Conservation (phyloP, 1,139 yeast genomes). For the Geotrichum histeridarum region DNA sequence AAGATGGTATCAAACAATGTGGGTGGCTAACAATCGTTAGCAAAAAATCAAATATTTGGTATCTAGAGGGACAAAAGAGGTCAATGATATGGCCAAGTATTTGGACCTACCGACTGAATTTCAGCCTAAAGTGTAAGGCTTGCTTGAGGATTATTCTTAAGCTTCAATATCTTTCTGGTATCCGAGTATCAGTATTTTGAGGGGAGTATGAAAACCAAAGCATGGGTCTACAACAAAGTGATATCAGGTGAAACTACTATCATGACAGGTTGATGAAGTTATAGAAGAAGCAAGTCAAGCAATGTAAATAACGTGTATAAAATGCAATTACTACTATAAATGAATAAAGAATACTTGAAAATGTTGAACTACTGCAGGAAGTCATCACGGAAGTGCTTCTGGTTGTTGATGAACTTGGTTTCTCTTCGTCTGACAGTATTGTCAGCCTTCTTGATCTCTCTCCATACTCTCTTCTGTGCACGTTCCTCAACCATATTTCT, state of each 20-base stretch:
- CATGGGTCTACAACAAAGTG: too few species aligned
- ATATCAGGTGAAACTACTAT: too few species aligned
- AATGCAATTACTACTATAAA: not conserved
- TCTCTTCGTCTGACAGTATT: slow-evolving; percentile 74
- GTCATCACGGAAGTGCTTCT: slow-evolving; percentile 88
- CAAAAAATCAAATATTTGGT: slow-evolving; percentile 34
- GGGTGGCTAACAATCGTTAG: slow-evolving; percentile 22
- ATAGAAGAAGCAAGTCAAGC: too few species aligned
- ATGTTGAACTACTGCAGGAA: slow-evolving; percentile 55
- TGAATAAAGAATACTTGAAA: not conserved
- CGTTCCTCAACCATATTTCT: slow-evolving; percentile 45
- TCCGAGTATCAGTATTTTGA: too few species aligned
- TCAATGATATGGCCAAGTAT: slow-evolving; percentile 32
- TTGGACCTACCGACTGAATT: slow-evolving; percentile 17
- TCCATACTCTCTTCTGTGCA: slow-evolving; percentile 73
- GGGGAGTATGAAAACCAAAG: too few species aligned
- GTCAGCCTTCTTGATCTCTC: slow-evolving; percentile 57
- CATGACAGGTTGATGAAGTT: too few species aligned
- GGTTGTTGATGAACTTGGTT: slow-evolving; percentile 76
- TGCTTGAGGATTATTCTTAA: too few species aligned
- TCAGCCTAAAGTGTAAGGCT: slow-evolving; percentile 1
- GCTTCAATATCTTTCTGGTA: too few species aligned
- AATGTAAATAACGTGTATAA: not conserved
- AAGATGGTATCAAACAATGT: slow-evolving; percentile 13
- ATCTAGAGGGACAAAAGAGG: slow-evolving; percentile 36